Percentiles rank a stretch among this genome's conserved stretches.
Evolutionary conservation across 2,329 filamentous ascomycete species (phyloP).

Genomic region (Teratosphaeria pseudoeucalypti): DNA sequence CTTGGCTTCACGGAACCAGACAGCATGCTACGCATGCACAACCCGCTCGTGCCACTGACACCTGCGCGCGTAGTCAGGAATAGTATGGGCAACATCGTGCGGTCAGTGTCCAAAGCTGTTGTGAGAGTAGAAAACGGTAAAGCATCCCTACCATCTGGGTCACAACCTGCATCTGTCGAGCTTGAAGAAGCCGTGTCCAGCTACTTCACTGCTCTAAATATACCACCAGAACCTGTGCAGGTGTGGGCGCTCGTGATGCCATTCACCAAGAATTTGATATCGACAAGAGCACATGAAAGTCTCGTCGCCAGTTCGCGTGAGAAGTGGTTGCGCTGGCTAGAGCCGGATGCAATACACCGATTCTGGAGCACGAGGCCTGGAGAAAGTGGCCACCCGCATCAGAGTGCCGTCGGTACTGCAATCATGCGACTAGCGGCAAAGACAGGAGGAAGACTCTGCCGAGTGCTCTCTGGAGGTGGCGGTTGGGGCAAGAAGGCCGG

Average conservation of each 20-base stretch:
- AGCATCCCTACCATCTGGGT: constrained; percentile 17
- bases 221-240: constrained; percentile 41
- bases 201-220: constrained; percentile 39
- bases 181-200: constrained; percentile 55
- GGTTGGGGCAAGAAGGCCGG: constrained; percentile 78
- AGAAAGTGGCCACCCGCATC: neutral
- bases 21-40: neutral
- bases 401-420: neutral
- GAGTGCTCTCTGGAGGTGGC: constrained; percentile 64
- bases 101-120: constrained; percentile 42
- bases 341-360: neutral
- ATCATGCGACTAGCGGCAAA: neutral
- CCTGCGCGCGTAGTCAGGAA: constrained; percentile 54
- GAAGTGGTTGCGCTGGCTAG: neutral
- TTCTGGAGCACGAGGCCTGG: neutral
- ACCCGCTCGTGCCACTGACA: constrained; percentile 42
- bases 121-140: constrained; percentile 8
- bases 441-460: constrained; percentile 33
- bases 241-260: constrained; percentile 67
- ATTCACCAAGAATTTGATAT: constrained; percentile 7
- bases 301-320: neutral
- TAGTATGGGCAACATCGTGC: constrained; percentile 70
- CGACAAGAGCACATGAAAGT: constrained; percentile 1
- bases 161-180: constrained; percentile 53
- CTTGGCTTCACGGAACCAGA: constrained; percentile 5